A percentile compares a stretch with the other conserved stretches of the same genome.
These are phyloP conservation scores for Penicillium sp. DNA, from an alignment of 2,329 filamentous ascomycete genomes.

Conservation along the genomic window DNA sequence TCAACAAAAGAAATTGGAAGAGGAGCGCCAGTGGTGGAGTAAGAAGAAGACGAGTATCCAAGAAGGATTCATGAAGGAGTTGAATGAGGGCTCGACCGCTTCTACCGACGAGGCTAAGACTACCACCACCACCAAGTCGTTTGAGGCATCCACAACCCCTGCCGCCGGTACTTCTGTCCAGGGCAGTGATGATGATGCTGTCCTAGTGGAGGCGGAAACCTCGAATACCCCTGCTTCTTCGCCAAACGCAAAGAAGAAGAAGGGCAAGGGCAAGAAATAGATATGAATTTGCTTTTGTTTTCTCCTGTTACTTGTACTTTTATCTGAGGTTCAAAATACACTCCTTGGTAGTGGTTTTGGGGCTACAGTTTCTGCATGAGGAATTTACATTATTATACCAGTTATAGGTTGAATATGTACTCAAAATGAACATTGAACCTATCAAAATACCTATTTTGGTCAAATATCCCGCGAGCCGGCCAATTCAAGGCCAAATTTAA, in stretches of 20 bases:
- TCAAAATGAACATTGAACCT: too few relatives aligned
- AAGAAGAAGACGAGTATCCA: conserved; percentile 66
- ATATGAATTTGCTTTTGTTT: conserved; percentile 3
- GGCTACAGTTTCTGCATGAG: background rate
- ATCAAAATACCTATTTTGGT: background rate
- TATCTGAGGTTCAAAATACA: conserved; percentile 1
- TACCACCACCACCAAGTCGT: conserved; percentile 12
- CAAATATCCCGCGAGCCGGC: background rate
- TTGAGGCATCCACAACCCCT: conserved; percentile 19
- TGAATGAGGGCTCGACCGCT: conserved; percentile 40
- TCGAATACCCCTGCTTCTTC: conserved; percentile 24
- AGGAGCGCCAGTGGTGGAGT: conserved; percentile 89
- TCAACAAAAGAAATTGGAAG: conserved; percentile 59
- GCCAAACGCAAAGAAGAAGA: conserved; percentile 34
- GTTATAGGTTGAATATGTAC: background rate
- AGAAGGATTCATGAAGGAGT: conserved; percentile 72
- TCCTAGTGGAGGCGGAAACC: conserved; percentile 62
- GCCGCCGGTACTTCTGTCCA: conserved; percentile 29
- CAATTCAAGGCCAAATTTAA: background rate
- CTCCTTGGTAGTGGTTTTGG: background rate
- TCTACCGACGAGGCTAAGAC: conserved; percentile 13
- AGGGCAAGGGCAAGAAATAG: conserved; percentile 43
- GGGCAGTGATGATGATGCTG: conserved; percentile 61
- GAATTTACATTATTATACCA: conserved; percentile 4
- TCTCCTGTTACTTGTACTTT: conserved; percentile 3